Percentiles rank a stretch among this genome's conserved stretches.
These are phyloP conservation scores for Clonostachys byssicola DNA, from an alignment of 2,329 filamentous ascomycete genomes.

Conservation along the genomic window DNA sequence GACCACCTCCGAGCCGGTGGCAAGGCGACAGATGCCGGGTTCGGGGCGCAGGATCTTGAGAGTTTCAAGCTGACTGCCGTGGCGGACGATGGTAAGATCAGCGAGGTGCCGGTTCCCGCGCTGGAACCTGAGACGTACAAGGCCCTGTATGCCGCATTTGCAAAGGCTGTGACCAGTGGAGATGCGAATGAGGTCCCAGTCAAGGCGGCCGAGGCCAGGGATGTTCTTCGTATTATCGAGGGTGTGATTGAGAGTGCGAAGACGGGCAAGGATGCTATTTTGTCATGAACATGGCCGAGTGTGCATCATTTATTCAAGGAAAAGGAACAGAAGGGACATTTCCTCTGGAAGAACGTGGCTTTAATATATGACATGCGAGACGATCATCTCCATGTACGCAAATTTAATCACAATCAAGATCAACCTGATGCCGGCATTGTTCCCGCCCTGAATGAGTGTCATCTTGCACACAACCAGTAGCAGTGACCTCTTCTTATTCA, in stretches of 20 bases:
- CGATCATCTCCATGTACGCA: too few species aligned
- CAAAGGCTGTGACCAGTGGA: slow-evolving; percentile 38
- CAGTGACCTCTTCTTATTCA: too few species aligned
- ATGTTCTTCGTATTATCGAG: slow-evolving; percentile 50
- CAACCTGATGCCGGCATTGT: too few species aligned
- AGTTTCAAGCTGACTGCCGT: slow-evolving; percentile 57
- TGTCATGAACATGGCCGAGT: slow-evolving; percentile 13
- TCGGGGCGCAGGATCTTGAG: slow-evolving; percentile 57
- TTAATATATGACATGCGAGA: too few species aligned
- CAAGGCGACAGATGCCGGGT: slow-evolving; percentile 55
- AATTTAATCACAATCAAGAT: too few species aligned
- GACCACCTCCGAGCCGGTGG: slow-evolving; percentile 64
- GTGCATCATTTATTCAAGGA: too few species aligned
- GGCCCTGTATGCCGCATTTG: slow-evolving; percentile 59
- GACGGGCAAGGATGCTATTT: slow-evolving; percentile 36
- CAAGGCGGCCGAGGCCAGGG: slow-evolving; percentile 42
- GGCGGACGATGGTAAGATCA: slow-evolving; percentile 43
- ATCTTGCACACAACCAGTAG: too few species aligned
- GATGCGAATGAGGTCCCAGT: slow-evolving; percentile 48
- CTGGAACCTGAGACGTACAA: slow-evolving; percentile 64
- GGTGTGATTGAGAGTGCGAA: slow-evolving; percentile 44
- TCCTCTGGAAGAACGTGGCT: too few species aligned
- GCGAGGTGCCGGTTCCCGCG: slow-evolving; percentile 48
- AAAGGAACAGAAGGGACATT: too few species aligned
- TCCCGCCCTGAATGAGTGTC: too few species aligned